These are phyloP conservation scores for Solanum appendiculatum DNA, from an alignment of 257 asterid species.

Conservation along the genomic window DNA sequence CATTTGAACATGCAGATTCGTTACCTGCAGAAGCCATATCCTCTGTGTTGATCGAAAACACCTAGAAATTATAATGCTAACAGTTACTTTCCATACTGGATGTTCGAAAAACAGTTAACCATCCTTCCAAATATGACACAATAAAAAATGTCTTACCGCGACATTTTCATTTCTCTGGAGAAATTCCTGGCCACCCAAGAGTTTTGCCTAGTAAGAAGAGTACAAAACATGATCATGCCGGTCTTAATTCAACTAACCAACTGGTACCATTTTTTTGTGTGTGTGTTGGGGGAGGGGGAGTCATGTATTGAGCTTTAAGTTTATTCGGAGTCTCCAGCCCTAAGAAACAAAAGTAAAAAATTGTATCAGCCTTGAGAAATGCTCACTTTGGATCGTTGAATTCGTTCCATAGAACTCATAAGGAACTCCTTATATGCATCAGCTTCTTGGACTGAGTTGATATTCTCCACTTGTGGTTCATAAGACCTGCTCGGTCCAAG, in stretches of 20 bases:
- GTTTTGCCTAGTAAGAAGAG: conserved; percentile 23
- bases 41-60: conserved; percentile 4
- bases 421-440: conserved; percentile 48
- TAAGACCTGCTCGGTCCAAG: conserved; percentile 16
- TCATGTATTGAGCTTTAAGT: too few species aligned
- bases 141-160: conserved; percentile 20
- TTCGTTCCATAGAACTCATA: conserved; percentile 27
- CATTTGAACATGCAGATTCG: neutral
- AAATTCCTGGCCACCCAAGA: conserved; percentile 21
- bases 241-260: neutral
- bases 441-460: conserved; percentile 40
- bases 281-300: neutral
- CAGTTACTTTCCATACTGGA: neutral
- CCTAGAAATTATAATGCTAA: conserved; percentile 4
- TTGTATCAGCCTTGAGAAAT: neutral
- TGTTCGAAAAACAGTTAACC: neutral
- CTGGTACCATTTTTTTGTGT: neutral
- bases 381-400: conserved; percentile 32
- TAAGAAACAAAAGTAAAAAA: neutral
- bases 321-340: too few species aligned
- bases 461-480: conserved; percentile 34
- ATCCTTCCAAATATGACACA: neutral
- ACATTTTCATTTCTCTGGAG: conserved; percentile 6
- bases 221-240: neutral
- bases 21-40: conserved; percentile 7